phyloP scores from a whole-genome alignment of 2,329 filamentous ascomycete genomes.

The Coleophoma cylindrospora region DNA sequence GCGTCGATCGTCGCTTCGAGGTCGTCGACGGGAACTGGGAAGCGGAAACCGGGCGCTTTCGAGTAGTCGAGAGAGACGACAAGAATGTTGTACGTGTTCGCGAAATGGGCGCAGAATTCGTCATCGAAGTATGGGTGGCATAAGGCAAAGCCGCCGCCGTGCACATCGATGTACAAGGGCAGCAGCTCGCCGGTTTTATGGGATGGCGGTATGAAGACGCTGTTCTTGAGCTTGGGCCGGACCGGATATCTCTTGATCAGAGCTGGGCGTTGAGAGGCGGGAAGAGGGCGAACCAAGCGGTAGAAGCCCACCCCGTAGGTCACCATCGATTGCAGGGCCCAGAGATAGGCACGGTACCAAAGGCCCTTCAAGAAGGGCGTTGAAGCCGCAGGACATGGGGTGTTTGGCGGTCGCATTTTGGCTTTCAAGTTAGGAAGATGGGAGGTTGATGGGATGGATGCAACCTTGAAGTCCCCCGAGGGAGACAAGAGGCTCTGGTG shows the following conservation, averaged over 20 bases:
- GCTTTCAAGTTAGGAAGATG: no score
- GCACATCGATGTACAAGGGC: slow-evolving; percentile 43
- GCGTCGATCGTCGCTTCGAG: slow-evolving; percentile 36
- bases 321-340: not conserved
- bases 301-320: not conserved
- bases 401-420: no score
- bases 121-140: slow-evolving; percentile 39
- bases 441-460: no score
- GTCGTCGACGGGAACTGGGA: slow-evolving; percentile 40
- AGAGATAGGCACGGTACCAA: not conserved
- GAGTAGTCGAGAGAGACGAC: slow-evolving; percentile 44
- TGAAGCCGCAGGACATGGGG: no score
- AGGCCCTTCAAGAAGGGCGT: no score
- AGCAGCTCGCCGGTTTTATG: slow-evolving; percentile 27
- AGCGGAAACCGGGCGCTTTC: slow-evolving; percentile 38
- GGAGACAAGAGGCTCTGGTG: no score
- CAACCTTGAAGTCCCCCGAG: no score
- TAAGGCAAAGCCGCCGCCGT: slow-evolving; percentile 45
- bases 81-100: slow-evolving; percentile 33
- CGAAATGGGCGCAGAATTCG: slow-evolving; percentile 38
- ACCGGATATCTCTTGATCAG: slow-evolving; percentile 23
- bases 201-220: slow-evolving; percentile 35
- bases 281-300: not conserved
- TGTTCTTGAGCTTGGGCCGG: slow-evolving; percentile 18
- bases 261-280: slow-evolving; percentile 4